Percentiles rank a stretch among this genome's conserved stretches.
Conservation (phyloP, 805 yeast genomes). For the Pichia exigua region DNA sequence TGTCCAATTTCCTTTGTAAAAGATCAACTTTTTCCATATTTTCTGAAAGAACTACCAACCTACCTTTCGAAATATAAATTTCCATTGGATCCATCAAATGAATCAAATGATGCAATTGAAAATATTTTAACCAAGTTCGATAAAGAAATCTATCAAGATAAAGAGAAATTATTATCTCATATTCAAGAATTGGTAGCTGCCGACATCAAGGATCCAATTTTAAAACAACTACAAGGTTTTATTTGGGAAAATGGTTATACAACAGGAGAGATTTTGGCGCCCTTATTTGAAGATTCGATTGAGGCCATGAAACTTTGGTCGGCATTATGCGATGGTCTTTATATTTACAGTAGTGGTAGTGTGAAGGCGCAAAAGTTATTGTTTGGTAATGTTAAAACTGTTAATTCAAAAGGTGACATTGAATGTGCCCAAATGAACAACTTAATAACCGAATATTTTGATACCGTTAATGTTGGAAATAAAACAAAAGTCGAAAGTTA, state of each 20-base stretch:
- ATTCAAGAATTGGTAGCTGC: conserved; percentile 47
- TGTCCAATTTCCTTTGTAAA: conserved; percentile 89
- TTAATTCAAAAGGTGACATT: conserved; percentile 19
- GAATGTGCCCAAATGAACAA: conserved; percentile 42
- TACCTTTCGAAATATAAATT: conserved; percentile 27
- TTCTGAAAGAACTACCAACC: conserved; percentile 42
- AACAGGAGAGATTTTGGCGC: conserved; percentile 69
- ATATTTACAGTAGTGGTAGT: conserved; percentile 85
- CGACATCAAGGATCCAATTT: conserved; percentile 70
- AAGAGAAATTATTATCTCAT: conserved; percentile 34
- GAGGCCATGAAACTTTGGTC: conserved; percentile 41
- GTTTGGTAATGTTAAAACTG: conserved; percentile 51
- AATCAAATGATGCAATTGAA: conserved; percentile 22
- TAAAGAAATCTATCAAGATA: conserved; percentile 18
- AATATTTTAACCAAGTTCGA: conserved; percentile 42
- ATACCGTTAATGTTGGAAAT: conserved; percentile 75
- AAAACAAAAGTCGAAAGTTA: conserved; percentile 58
- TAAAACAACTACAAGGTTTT: conserved; percentile 76
- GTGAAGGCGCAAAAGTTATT: conserved; percentile 78
- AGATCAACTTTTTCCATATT: conserved; percentile 70
- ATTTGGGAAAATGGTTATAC: conserved; percentile 79
- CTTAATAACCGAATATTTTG: conserved; percentile 62
- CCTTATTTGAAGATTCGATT: conserved; percentile 68
- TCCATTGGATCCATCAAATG: conserved; percentile 24
- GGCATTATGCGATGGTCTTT: conserved; percentile 31